Base-by-base conservation (phyloP, 1,284 basidiomycete genomes). In the Hortiboletus rubellus region DNA sequence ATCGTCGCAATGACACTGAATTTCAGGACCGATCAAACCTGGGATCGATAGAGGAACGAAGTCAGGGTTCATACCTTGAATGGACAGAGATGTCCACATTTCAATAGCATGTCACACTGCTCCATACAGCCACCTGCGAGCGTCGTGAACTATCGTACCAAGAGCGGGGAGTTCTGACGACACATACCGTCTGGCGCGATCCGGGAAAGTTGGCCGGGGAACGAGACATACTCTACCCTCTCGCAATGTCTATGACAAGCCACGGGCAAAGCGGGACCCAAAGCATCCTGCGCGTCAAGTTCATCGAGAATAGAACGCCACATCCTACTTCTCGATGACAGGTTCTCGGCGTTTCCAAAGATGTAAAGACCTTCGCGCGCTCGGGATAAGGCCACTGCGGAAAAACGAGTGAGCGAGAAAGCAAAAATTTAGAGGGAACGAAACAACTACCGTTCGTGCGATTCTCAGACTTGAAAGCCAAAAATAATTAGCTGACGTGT, bases 331-430 rank as follows among this genome's bases (percentile, higher is more conserved):
- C 68, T 74, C 37, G 67, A 68, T 4, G 77, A 71, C 27, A 86
- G 65, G 56, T 86, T 77, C 1, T 72, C 64, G 0, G 84, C 80
- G 57, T 91, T 89, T 14, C 89, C 89, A 4, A 92, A 73, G 37
- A 92, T 84, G 63, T 79, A 90, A 14, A 91, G 73, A 4, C 89
- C 89, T 58, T 91, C 80, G 46, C 82, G 79, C 5, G 90, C 89
- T 22, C 88, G 78, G 18, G 89, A 91, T n/a, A 92, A 66, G 1
- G 89, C 88, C 27, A 92, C 89, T 80, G 77, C 8, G 36, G 9
- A 37, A 45, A 17, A 12, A n/a, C 53, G 38, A 46, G 34, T 6
- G 42, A 54, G 15, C 3, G 14, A 7, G 44, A 14, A 38, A 50
- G 7, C 12, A 40, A 40, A 50, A 8, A 22, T 34, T 17, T 37